These are phyloP conservation scores for Irpex lacteus DNA, from an alignment of 1,284 basidiomycete species.

Conservation along the genomic window DNA sequence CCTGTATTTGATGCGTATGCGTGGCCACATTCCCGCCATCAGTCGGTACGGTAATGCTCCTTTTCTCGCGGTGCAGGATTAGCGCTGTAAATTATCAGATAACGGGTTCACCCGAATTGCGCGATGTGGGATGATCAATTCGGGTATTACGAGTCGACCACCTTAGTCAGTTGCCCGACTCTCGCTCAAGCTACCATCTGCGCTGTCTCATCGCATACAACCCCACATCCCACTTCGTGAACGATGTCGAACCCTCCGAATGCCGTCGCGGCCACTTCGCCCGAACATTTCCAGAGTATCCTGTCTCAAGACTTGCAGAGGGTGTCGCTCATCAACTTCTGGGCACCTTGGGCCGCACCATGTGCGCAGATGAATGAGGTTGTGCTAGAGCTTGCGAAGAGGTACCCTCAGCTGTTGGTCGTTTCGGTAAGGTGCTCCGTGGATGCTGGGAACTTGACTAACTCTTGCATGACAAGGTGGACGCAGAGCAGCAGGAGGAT, in stretches of 20 bases:
- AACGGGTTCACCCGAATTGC: conserved; percentile 17
- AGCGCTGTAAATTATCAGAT: conserved; percentile 17
- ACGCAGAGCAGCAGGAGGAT: conserved; percentile 86
- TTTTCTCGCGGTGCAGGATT: not conserved
- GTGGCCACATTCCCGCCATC: not conserved
- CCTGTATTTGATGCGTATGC: not conserved
- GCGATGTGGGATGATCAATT: conserved; percentile 14
- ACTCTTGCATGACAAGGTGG: conserved; percentile 53
- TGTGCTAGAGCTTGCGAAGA: conserved; percentile 66
- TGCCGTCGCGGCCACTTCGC: conserved; percentile 54
- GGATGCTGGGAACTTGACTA: not conserved
- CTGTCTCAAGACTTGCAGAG: conserved; percentile 75
- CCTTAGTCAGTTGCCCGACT: conserved; percentile 1
- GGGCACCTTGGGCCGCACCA: conserved; percentile 91
- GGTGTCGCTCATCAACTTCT: conserved; percentile 88
- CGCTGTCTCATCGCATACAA: not conserved
- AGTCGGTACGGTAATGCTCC: not conserved
- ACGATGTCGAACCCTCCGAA: conserved; percentile 33
- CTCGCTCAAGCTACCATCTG: conserved; percentile 1
- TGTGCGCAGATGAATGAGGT: conserved; percentile 86
- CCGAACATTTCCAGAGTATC: conserved; percentile 72
- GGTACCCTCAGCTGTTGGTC: conserved; percentile 69
- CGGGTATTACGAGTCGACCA: not conserved
- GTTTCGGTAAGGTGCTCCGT: conserved; percentile 55
- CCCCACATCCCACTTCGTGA: not conserved